These are phyloP conservation scores for Barbarea vulgaris DNA, from an alignment of 345 rosid species.

Conservation along the genomic window DNA sequence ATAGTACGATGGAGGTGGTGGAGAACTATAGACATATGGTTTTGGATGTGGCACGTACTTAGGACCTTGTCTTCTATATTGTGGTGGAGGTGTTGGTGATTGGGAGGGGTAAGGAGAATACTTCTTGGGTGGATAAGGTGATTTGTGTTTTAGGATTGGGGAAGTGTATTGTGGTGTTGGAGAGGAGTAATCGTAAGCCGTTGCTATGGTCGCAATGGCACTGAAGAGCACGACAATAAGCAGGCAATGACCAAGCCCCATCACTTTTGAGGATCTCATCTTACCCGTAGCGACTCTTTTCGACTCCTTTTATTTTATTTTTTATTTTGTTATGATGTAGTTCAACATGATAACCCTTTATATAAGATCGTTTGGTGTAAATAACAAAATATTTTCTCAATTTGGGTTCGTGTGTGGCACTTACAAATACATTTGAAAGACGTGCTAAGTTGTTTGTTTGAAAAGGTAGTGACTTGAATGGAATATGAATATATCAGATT, in stretches of 20 bases:
- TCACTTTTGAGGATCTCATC: constrained; percentile 9
- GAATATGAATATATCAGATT: background rate
- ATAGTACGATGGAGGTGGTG: background rate
- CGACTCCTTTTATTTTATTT: background rate
- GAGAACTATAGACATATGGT: background rate
- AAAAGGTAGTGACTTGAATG: background rate
- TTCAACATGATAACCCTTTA: constrained; percentile 7
- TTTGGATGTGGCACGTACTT: constrained; percentile 3
- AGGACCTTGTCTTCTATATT: constrained; percentile 20
- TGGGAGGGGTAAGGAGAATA: background rate
- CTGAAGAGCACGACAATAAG: constrained; percentile 9
- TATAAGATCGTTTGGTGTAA: background rate
- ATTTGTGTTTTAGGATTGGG: background rate
- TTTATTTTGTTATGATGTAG: background rate
- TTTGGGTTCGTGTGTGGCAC: constrained; percentile 23
- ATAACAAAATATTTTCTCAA: background rate
- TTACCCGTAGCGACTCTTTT: background rate
- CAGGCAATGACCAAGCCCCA: constrained; percentile 12
- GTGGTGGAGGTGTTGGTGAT: constrained; percentile 1
- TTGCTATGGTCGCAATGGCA: constrained; percentile 5
- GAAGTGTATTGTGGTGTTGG: background rate
- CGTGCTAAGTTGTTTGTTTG: constrained; percentile 20
- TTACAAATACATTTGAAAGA: background rate
- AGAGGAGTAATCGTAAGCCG: constrained; percentile 5
- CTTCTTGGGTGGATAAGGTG: background rate